Evolutionary conservation across 345 rosid genomes (phyloP).

Genomic region (Eucalyptus tenuipes): DNA sequence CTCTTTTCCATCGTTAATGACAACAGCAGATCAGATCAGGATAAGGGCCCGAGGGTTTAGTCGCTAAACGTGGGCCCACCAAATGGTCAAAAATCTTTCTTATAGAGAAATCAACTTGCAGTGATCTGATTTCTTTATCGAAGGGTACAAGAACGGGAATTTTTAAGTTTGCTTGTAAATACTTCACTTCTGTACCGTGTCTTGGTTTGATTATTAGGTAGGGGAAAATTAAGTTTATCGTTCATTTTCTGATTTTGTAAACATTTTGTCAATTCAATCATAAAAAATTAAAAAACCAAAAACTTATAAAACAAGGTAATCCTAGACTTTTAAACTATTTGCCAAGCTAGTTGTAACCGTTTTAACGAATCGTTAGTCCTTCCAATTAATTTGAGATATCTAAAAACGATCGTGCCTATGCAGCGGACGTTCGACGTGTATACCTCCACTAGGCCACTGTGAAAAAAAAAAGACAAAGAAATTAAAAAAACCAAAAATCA

Average conservation of each 20-base stretch:
- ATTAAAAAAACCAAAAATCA: no score
- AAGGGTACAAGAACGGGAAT: not conserved
- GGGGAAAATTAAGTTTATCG: accelerated
- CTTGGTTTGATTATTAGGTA: not conserved
- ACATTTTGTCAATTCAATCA: accelerated
- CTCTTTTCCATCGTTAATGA: not conserved
- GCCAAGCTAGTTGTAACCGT: accelerated
- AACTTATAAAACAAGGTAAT: no score
- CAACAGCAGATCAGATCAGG: not conserved
- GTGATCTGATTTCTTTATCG: not conserved
- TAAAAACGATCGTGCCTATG: no score
- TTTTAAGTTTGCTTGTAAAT: not conserved
- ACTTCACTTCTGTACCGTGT: not conserved
- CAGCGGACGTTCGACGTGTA: no score
- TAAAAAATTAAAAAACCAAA: no score
- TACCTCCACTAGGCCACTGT: no score
- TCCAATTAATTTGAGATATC: accelerated
- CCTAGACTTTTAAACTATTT: accelerated
- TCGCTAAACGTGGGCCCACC: not conserved
- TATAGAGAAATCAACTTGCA: not conserved
- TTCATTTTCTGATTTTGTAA: no score
- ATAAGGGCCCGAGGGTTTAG: not conserved
- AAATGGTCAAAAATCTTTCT: not conserved
- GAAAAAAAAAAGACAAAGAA: accelerated
- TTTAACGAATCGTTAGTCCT: accelerated